Evolutionary conservation across 1,139 yeast species (phyloP).

Genomic region (Suhomyces maxii): DNA sequence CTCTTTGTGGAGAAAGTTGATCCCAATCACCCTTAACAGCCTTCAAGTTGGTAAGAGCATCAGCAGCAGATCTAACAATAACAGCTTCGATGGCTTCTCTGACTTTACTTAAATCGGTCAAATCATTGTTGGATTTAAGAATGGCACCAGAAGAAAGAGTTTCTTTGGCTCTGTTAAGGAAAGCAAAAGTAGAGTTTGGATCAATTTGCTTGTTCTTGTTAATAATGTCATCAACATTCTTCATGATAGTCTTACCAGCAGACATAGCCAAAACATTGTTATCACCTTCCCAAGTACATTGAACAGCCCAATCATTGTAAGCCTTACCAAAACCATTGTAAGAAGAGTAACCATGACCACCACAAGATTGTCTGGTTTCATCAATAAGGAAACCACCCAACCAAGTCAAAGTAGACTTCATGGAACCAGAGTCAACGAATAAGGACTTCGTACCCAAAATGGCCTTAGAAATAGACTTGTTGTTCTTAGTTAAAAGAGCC

Average conservation of each 20-base stretch:
- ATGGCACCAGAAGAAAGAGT: conserved; percentile 7
- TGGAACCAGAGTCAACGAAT: conserved; percentile 83
- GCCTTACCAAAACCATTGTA: conserved; percentile 90
- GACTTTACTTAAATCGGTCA: conserved; percentile 16
- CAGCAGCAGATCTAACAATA: conserved; percentile 30
- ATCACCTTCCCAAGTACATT: conserved; percentile 98
- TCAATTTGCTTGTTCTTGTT: conserved; percentile 37
- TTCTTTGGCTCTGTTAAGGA: conserved; percentile 38
- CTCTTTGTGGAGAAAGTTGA: conserved; percentile 26
- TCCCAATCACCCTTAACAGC: conserved; percentile 38
- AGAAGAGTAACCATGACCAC: conserved; percentile 93
- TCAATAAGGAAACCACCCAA: conserved; percentile 75
- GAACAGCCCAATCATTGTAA: conserved; percentile 90
- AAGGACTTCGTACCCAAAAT: conserved; percentile 70
- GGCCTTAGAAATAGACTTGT: conserved; percentile 44
- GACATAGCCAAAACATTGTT: conserved; percentile 83
- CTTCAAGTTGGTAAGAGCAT: conserved; percentile 24
- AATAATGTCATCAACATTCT: conserved; percentile 44
- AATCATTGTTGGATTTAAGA: conserved; percentile 13
- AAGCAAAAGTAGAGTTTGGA: conserved; percentile 34
- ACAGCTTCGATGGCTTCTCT: conserved; percentile 22
- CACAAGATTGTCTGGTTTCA: conserved; percentile 93
- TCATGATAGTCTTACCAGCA: conserved; percentile 75
- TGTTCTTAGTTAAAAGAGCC: conserved; percentile 48
- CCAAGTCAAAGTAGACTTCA: conserved; percentile 92